phyloP scores from a whole-genome alignment of 1,284 basidiomycete genomes.

The Kwoniella shivajii region DNA sequence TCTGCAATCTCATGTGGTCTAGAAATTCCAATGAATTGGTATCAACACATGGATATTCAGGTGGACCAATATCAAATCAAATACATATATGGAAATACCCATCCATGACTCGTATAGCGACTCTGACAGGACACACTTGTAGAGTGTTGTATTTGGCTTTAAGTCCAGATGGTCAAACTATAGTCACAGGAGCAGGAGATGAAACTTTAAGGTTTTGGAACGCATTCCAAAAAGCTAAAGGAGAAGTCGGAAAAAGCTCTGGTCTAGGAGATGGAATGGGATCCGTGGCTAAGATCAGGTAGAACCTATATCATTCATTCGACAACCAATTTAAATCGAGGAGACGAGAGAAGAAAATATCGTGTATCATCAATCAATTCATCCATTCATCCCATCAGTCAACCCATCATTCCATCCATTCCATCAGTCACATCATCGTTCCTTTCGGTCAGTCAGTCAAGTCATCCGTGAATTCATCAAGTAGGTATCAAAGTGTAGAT shows the following conservation, averaged over 20 bases:
- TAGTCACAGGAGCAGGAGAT: slow-evolving; percentile 96
- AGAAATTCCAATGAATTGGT: slow-evolving; percentile 94
- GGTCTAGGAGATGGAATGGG: slow-evolving; percentile 29
- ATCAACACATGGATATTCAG: slow-evolving; percentile 95
- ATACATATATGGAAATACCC: slow-evolving; percentile 99
- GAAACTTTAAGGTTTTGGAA: slow-evolving; percentile 98
- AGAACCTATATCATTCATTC: too few relatives aligned
- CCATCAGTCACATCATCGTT: too few relatives aligned
- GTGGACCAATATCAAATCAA: slow-evolving; percentile 91
- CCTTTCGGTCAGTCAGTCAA: too few relatives aligned
- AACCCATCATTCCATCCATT: too few relatives aligned
- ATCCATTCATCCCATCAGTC: too few relatives aligned
- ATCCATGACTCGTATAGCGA: slow-evolving; percentile 86
- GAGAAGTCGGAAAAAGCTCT: slow-evolving; percentile 29
- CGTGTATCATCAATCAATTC: too few relatives aligned
- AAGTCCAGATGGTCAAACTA: slow-evolving; percentile 95
- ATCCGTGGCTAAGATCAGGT: slow-evolving; percentile 46
- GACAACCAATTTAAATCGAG: too few relatives aligned
- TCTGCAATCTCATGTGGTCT: slow-evolving; percentile 97
- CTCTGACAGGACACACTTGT: slow-evolving; percentile 90
- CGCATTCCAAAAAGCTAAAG: slow-evolving; percentile 70
- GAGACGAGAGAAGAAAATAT: too few relatives aligned
- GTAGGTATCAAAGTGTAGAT: too few relatives aligned
- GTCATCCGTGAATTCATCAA: too few relatives aligned
- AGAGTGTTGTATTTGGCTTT: slow-evolving; percentile 95